Percentiles rank a stretch among this genome's conserved stretches.
Evolutionary conservation across 208 protist species (phyloP).

Genomic region (Trypanosomatidae sp.): DNA sequence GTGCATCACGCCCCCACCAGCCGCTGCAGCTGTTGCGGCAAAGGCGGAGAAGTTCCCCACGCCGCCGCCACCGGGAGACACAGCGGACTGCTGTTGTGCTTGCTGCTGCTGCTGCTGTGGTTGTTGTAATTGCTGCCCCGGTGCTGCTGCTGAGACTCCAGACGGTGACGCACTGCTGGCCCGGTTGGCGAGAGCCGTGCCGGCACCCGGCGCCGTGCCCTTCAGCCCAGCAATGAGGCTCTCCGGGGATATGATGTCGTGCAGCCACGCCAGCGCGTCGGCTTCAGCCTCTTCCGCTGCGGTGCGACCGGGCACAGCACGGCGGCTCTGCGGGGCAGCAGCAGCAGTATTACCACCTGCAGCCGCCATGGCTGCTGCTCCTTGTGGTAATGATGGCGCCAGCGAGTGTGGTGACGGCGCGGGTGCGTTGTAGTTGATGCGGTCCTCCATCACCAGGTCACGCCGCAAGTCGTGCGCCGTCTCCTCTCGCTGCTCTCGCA

Average conservation of each 20-base stretch:
- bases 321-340: neutral
- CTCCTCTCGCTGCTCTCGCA: constrained; percentile 20
- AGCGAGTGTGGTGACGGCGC: too few relatives aligned
- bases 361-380: neutral
- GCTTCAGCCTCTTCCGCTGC: constrained; percentile 24
- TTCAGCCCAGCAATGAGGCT: constrained; percentile 27
- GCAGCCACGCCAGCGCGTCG: constrained; percentile 82
- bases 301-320: neutral
- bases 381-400: neutral
- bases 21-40: too few relatives aligned
- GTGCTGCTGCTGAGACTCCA: constrained; percentile 5
- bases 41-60: too few relatives aligned
- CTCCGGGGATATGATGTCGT: constrained; percentile 74
- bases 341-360: too few relatives aligned
- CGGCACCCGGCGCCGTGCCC: too few relatives aligned
- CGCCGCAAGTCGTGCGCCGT: constrained; percentile 35
- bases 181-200: too few relatives aligned
- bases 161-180: too few relatives aligned
- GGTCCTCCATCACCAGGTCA: constrained; percentile 54
- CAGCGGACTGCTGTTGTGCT: too few relatives aligned
- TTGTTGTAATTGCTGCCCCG: neutral
- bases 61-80: too few relatives aligned
- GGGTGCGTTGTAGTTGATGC: constrained; percentile 52
- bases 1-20: neutral
- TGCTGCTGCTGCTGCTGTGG: neutral